A percentile compares a stretch with the other conserved stretches of the same genome.
These are phyloP conservation scores for Boletus reticulatus DNA, from an alignment of 768 basidiomycete genomes.

Conservation along the genomic window DNA sequence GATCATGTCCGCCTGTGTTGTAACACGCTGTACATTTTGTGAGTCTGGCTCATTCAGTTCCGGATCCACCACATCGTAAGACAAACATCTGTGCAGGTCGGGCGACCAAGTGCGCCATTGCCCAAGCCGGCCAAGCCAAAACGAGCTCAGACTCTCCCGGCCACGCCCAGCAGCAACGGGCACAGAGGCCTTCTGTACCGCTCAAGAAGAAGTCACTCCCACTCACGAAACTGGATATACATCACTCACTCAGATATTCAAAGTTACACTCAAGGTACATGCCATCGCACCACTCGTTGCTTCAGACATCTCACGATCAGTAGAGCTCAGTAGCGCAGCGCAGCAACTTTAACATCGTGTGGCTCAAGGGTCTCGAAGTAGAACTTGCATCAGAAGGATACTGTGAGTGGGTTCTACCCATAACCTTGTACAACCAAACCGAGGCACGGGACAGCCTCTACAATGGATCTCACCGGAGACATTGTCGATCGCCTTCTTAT, in stretches of 20 bases:
- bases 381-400: conserved; percentile 66
- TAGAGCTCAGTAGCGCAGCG: conserved; percentile 59
- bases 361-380: conserved; percentile 72
- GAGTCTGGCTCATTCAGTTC: no score
- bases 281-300: neutral
- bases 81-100: conserved; percentile 35
- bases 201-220: conserved; percentile 48
- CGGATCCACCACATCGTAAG: no score
- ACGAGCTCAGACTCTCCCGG: conserved; percentile 20
- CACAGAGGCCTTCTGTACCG: conserved; percentile 34
- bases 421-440: neutral
- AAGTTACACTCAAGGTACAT: conserved; percentile 78
- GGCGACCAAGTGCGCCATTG: conserved; percentile 38
- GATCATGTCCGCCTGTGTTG: neutral
- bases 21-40: neutral
- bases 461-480: conserved; percentile 50
- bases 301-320: conserved; percentile 8
- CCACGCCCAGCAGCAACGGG: conserved; percentile 12
- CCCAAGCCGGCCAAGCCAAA: conserved; percentile 38
- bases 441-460: conserved; percentile 26
- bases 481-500: conserved; percentile 80
- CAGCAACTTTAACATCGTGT: conserved; percentile 68
- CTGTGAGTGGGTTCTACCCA: conserved; percentile 28
- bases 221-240: conserved; percentile 48
- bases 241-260: conserved; percentile 61